Percentiles rank a stretch among this genome's conserved stretches.
phyloP scores from a whole-genome alignment of 345 rosid species.

The Salix exigua region DNA sequence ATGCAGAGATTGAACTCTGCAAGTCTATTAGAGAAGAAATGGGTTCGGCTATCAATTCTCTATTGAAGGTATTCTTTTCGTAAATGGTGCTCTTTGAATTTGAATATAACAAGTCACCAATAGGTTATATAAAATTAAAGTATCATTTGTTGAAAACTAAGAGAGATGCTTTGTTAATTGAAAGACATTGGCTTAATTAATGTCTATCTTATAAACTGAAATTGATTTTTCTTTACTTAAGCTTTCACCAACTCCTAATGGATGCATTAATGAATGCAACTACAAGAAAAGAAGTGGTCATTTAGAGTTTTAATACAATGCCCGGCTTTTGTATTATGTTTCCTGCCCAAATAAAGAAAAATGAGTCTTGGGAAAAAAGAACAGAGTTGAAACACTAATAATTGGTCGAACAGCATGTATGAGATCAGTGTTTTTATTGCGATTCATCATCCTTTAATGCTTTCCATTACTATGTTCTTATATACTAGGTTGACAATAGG shows the following conservation, averaged over 20 bases:
- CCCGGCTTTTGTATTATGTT: neutral
- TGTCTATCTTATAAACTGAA: neutral
- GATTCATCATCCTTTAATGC: too few relatives aligned
- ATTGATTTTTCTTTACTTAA: neutral
- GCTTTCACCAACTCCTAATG: neutral
- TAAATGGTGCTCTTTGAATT: neutral
- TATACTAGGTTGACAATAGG: too few relatives aligned
- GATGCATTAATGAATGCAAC: neutral
- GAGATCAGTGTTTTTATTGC: too few relatives aligned
- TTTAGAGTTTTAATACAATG: neutral
- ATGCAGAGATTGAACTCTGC: constrained; percentile 56
- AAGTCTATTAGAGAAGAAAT: constrained; percentile 64
- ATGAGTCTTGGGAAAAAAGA: neutral
- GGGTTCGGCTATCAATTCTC: constrained; percentile 64
- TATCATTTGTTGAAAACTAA: neutral
- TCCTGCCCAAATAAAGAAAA: neutral
- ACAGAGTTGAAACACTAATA: neutral
- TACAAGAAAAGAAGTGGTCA: neutral
- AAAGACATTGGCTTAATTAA: neutral
- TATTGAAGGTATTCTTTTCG: constrained; percentile 63
- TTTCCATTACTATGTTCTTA: too few relatives aligned
- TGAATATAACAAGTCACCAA: neutral
- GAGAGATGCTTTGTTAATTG: neutral
- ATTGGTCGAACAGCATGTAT: too few relatives aligned
- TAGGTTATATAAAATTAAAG: neutral